Evolutionary conservation across 257 asterid species (phyloP), one percentile per base, ranked within the genome.

Genomic region (Capsicum baccatum): DNA sequence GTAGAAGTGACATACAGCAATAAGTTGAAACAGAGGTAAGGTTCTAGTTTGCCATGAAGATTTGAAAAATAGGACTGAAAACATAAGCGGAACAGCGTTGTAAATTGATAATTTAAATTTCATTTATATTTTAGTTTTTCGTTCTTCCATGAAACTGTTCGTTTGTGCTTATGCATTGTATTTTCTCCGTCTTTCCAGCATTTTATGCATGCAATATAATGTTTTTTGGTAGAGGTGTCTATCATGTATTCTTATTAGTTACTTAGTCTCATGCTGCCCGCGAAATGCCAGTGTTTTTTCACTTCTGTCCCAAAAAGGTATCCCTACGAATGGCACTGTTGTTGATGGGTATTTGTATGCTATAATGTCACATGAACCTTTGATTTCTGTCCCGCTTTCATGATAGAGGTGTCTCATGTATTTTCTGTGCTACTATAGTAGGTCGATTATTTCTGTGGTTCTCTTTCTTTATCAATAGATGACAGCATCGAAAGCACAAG

Each of bases 1-100:
- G 70, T 44, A 81, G 76, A 76, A 56, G 84, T 76, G 82, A n/a
- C 60, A 54, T 35, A 74, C 50, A 83, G 5, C 70, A 83, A 86
- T 83, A 86, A 83, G 42, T 57, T 83, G 50, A 56, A 57, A 82
- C 84, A 83, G 78, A 39, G 42, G 33, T 58, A 56, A 44, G 68
- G 37, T 56, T 66, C 68, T 69, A 80, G 84, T 58, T 47, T 76
- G 62, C 79, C 42, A 68, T 50, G 83, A 78, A 56, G n/a, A 48
- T 48, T 83, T 12, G 82, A 79, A 15, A 83, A 44, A 9, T 63
- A 33, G 64, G 47, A 67, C 26, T 33, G 26, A 15, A 54, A 86
- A 66, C 78, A 59, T 15, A 58, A 59, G 6, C 13, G 16, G 6
- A 80, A 26, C 74, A 16, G 17, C 37, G 52, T 3, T 85, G 68